These are phyloP conservation scores for Scalesia atractyloides DNA, from an alignment of 129 eudicot species.

Conservation along the genomic window DNA sequence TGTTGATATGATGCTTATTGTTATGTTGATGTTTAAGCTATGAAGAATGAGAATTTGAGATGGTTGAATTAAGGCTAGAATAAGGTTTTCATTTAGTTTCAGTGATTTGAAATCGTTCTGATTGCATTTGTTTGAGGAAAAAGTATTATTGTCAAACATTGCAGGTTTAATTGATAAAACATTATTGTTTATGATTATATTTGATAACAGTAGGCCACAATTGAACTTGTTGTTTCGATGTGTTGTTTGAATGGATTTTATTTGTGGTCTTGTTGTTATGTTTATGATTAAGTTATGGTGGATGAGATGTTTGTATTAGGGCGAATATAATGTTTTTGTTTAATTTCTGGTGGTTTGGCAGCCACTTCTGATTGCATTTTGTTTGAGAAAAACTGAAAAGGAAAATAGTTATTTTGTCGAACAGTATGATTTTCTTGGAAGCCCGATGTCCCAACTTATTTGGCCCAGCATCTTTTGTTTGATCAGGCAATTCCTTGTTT, in stretches of 20 bases:
- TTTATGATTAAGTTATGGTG: no score
- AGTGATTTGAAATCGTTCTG: background rate
- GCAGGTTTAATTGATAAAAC: slow-evolving; percentile 22
- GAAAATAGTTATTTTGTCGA: slow-evolving; percentile 11
- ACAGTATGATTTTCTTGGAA: slow-evolving; percentile 27
- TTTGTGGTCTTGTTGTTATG: no score
- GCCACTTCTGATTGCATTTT: background rate
- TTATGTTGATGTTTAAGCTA: no score
- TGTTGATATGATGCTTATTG: no score
- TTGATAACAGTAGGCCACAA: no score
- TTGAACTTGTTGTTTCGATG: no score
- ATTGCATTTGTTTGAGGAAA: slow-evolving; percentile 8
- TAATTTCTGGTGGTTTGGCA: slow-evolving; percentile 9
- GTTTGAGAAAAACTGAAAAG: background rate
- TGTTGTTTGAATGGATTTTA: no score
- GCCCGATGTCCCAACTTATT: slow-evolving; percentile 63
- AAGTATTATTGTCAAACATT: slow-evolving; percentile 7
- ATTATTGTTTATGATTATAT: slow-evolving; percentile 14
- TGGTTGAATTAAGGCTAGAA: slow-evolving; percentile 11
- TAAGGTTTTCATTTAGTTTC: slow-evolving; percentile 12
- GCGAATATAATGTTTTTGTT: background rate
- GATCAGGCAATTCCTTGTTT: slow-evolving; percentile 77
- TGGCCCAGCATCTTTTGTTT: slow-evolving; percentile 97
- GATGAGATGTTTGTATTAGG: no score
- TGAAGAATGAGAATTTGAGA: background rate